Conservation (phyloP, 805 yeast species). For the Saccharomycopsis sp. region DNA sequence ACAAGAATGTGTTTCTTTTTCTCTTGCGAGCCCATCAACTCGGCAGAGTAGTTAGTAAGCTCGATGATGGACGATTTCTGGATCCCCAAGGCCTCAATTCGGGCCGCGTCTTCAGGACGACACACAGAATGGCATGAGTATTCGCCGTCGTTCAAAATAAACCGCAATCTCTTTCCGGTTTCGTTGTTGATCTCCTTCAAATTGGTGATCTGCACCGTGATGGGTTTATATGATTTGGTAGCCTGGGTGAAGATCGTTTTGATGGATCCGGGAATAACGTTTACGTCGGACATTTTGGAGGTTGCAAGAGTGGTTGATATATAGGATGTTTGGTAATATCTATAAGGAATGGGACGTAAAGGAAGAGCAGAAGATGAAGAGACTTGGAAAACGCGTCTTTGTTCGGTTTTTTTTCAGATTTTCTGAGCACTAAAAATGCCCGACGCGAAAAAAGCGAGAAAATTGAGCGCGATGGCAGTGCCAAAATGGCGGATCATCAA, state of each 20-base stretch:
- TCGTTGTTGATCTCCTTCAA: slow-evolving; percentile 34
- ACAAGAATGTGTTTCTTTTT: slow-evolving; percentile 28
- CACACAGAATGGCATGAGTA: slow-evolving; percentile 45
- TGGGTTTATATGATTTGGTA: slow-evolving; percentile 19
- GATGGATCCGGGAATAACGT: slow-evolving; percentile 14
- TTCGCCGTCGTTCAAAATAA: slow-evolving; percentile 47
- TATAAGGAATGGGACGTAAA: background rate
- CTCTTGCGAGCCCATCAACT: slow-evolving; percentile 30
- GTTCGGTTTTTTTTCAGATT: background rate
- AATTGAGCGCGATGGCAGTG: too few species aligned
- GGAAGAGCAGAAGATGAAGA: background rate
- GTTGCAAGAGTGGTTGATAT: background rate
- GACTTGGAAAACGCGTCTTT: background rate
- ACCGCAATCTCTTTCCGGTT: slow-evolving; percentile 36
- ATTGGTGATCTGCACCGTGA: slow-evolving; percentile 33
- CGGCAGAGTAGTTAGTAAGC: slow-evolving; percentile 36
- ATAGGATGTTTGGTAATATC: background rate
- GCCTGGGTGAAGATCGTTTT: slow-evolving; percentile 3
- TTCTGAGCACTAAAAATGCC: background rate
- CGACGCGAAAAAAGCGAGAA: background rate
- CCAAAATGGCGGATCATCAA: background rate
- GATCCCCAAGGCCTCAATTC: slow-evolving; percentile 39
- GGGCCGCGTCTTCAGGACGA: slow-evolving; percentile 42
- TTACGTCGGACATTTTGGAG: background rate
- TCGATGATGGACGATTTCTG: slow-evolving; percentile 38